A percentile compares a stretch with the other conserved stretches of the same genome.
Evolutionary conservation across 306 rosid species (phyloP).

Genomic region (Rosa rugosa): DNA sequence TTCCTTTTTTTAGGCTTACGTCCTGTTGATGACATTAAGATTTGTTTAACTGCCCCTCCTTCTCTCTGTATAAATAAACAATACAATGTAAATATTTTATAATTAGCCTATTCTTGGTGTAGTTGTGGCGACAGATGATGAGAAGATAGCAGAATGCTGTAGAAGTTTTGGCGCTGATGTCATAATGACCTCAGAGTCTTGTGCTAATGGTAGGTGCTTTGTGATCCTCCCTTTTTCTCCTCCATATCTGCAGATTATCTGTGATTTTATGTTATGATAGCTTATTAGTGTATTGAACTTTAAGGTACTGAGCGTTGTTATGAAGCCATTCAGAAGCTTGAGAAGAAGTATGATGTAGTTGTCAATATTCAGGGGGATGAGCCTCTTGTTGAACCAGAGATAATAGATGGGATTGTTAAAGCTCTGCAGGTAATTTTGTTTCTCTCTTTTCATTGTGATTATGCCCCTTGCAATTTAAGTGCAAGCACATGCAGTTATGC

Average conservation of each 20-base stretch:
- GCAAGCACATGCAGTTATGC: conserved; percentile 4
- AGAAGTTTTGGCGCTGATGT: conserved; percentile 86
- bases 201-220: conserved; percentile 63
- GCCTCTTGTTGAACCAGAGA: conserved; percentile 93
- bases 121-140: conserved; percentile 98
- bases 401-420: conserved; percentile 85
- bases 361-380: conserved; percentile 99
- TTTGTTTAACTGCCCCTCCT: not conserved
- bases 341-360: conserved; percentile 77
- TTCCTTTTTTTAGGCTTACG: not conserved
- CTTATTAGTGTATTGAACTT: conserved; percentile 19
- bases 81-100: not conserved
- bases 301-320: conserved; percentile 92
- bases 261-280: conserved; percentile 7
- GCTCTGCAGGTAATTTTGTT: conserved; percentile 70
- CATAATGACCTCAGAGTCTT: conserved; percentile 90
- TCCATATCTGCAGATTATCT: conserved; percentile 1
- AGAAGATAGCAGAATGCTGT: conserved; percentile 87
- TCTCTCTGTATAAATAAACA: not conserved
- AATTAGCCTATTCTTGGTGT: conserved; percentile 20
- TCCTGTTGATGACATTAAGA: not conserved
- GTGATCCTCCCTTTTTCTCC: conserved; percentile 10
- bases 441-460: not conserved
- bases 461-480: not conserved
- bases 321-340: conserved; percentile 88